Evolutionary conservation across 768 basidiomycete species (phyloP).

Genomic region (Tylopilus rubrobrunneus): DNA sequence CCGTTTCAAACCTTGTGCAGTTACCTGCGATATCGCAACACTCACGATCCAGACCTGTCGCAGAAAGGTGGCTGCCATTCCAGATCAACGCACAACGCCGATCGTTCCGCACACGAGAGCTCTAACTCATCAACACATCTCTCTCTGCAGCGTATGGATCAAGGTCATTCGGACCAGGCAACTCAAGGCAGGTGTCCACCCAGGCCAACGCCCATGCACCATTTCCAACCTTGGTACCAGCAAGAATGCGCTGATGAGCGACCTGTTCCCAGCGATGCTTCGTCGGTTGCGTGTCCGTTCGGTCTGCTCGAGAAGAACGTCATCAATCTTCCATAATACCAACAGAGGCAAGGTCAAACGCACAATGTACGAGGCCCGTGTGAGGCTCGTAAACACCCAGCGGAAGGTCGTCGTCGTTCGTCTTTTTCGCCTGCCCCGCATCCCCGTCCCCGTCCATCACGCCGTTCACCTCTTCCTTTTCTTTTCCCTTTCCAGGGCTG

Average conservation of each 20-base stretch:
- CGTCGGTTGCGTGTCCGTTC: slow-evolving; percentile 74
- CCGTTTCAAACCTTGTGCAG: not conserved
- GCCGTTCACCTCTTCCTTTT: slow-evolving; percentile 28
- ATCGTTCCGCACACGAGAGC: not conserved
- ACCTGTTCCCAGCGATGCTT: slow-evolving; percentile 56
- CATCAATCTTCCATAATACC: slow-evolving; percentile 3
- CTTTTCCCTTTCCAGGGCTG: slow-evolving; percentile 30
- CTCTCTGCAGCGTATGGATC: slow-evolving; percentile 22
- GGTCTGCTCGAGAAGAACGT: slow-evolving; percentile 45
- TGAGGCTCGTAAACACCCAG: slow-evolving; percentile 83
- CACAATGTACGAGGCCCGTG: slow-evolving; percentile 69
- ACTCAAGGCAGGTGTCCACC: slow-evolving; percentile 55
- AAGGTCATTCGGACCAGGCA: slow-evolving; percentile 20
- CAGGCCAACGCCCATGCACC: slow-evolving; percentile 80
- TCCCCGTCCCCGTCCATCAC: slow-evolving; percentile 29
- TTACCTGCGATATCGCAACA: not conserved
- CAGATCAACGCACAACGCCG: slow-evolving; percentile 1
- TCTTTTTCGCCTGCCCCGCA: slow-evolving; percentile 22
- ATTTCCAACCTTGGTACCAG: slow-evolving; percentile 72
- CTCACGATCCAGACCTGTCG: not conserved
- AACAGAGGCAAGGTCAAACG: slow-evolving; percentile 25
- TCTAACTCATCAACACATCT: slow-evolving; percentile 16
- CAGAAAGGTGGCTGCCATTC: not conserved
- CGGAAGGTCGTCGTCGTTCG: slow-evolving; percentile 39
- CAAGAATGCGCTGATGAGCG: slow-evolving; percentile 51